Conservation (phyloP, 2,329 filamentous ascomycete genomes). For the Trichophaea hybrida region DNA sequence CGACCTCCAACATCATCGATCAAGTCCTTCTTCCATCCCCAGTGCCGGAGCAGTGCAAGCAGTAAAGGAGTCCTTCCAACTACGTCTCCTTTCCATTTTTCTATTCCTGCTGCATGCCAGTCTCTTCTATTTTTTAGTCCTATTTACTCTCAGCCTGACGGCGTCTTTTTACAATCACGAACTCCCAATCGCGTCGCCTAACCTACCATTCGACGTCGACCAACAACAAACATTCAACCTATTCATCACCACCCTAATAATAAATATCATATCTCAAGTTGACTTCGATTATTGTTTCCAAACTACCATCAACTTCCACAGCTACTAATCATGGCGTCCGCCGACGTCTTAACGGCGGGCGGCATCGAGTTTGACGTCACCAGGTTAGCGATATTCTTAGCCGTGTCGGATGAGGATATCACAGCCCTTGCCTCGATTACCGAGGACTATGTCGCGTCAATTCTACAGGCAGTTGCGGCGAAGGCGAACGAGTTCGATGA, state of each 20-base stretch:
- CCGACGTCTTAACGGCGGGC: constrained; percentile 18
- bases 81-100: neutral
- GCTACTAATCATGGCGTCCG: constrained; percentile 18
- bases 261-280: neutral
- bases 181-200: neutral
- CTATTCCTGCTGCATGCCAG: neutral
- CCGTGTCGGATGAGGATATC: constrained; percentile 51
- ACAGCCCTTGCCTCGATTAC: constrained; percentile 35
- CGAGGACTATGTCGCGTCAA: constrained; percentile 56
- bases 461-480: constrained; percentile 51
- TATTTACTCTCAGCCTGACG: neutral
- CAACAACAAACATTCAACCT: neutral
- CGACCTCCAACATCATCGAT: neutral
- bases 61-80: neutral
- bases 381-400: constrained; percentile 25
- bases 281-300: neutral
- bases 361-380: constrained; percentile 19
- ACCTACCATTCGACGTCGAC: neutral
- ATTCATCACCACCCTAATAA: neutral
- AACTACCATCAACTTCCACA: neutral
- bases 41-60: neutral
- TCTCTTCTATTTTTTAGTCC: neutral
- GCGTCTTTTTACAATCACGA: neutral
- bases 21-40: neutral
- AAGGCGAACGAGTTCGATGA: constrained; percentile 75